Base-by-base conservation (phyloP, 768 basidiomycete genomes). In the Amanita rimosa region DNA sequence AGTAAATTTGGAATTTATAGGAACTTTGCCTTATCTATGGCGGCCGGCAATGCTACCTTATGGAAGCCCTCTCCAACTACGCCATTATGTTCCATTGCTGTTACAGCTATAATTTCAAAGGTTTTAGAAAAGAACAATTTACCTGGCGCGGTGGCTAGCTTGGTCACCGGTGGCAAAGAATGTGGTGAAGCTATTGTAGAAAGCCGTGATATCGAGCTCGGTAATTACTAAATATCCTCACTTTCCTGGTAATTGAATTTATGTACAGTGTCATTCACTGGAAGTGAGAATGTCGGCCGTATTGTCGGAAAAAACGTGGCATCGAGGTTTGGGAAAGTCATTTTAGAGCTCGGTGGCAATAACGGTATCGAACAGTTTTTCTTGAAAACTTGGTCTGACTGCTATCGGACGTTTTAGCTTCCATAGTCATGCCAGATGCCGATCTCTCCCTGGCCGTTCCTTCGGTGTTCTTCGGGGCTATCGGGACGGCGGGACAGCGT, bases 31-130 rank as follows among this genome's bases (percentile, higher is more conserved):
- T 72, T 97, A 19, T 88, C 92, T 3, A 67, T 97, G 50, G 84
- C 88, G 1, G 85, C 87, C 24, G 93, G 93, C 14, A 97, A 98
- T 63, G 83, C 91, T 1, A 94, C 91, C 0, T 63, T 98, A 40
- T 97, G 94, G 94, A 97, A 97, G 61, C 94, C 94, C 6, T 86
- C 92, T 0, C 89, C 84, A 2, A 86, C 75, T 2, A 97, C 94
- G 0, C 83, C 94, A 3, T 66, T 95, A 31, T 94, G 83, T 61
- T 75, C 92, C n/a, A 85, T 98, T 50, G 95, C 94, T 0, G 78
- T 92, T 19, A 93, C 89, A 19, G 83, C 79, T 60, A 88, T 97
- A 56, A 70, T 98, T 21, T 72, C 90, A 16, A 62, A 69, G 26
- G 85, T 97, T 11, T 71, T 98, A 51, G 86, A 93, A 64, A 70